A percentile compares a stretch with the other conserved stretches of the same genome.
Evolutionary conservation across 1,139 yeast species (phyloP).

Genomic region (Taphrina communis): DNA sequence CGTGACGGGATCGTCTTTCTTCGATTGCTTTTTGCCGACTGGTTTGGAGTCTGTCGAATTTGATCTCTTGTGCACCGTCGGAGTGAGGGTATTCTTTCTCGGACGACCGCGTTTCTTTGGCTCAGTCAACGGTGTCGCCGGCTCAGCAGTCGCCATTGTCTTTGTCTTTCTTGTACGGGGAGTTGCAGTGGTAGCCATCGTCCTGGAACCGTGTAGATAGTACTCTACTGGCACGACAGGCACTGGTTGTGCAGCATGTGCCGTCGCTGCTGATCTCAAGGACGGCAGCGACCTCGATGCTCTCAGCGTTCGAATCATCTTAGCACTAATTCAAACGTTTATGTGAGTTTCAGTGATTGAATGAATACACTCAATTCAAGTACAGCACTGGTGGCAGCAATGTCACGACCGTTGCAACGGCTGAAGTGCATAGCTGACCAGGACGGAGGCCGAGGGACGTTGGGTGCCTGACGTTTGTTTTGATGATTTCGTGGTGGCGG

Average conservation of each 20-base stretch:
- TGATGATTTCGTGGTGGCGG: slow-evolving; percentile 11
- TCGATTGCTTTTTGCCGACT: not conserved
- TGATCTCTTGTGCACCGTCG: slow-evolving; percentile 27
- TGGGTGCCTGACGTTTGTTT: slow-evolving; percentile 3
- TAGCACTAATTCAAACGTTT: not conserved
- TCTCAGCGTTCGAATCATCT: slow-evolving; percentile 35
- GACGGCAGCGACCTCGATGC: slow-evolving; percentile 36
- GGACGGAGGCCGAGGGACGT: no score
- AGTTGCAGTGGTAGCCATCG: slow-evolving; percentile 30
- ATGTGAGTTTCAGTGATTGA: no score
- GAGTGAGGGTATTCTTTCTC: slow-evolving; percentile 18
- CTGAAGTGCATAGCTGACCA: no score
- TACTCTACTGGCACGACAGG: slow-evolving; percentile 20
- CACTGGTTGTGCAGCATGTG: slow-evolving; percentile 29
- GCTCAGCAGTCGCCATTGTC: not conserved
- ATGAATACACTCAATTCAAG: not conserved
- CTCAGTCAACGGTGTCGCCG: slow-evolving; percentile 22
- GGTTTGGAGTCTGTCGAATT: slow-evolving; percentile 33
- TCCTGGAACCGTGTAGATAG: slow-evolving; percentile 1
- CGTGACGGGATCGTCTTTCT: slow-evolving; percentile 6
- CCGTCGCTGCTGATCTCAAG: slow-evolving; percentile 21
- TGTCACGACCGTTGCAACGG: slow-evolving; percentile 8
- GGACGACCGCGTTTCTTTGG: slow-evolving; percentile 38
- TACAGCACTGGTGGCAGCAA: not conserved
- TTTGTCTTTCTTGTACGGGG: slow-evolving; percentile 27